Evolutionary conservation across 352 stramenopile genomes (phyloP), one percentile per base, ranked within the genome.

Genomic region (Nothophytophthora sp.): DNA sequence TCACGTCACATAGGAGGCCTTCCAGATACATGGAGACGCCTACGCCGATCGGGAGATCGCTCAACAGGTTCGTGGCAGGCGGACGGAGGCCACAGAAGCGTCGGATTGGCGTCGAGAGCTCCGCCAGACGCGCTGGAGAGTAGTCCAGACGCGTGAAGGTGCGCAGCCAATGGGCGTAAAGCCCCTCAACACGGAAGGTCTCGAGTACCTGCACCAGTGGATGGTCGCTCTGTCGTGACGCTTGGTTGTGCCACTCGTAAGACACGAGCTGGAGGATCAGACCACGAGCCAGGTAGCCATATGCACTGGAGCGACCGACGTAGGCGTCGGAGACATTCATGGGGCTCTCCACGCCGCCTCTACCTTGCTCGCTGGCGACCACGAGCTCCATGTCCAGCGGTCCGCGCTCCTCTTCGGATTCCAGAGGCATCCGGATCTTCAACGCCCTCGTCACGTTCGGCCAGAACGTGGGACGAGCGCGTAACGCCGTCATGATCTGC

Each of bases 121-220:
- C 40, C 29, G 62, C 48, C 25, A 73, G 32, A 37, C 66, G 59
- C 24, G 42, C 35, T 7, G 59, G 55, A 7, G 64, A 71, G 55
- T 87, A 88, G 32, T 88, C 74, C 12, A 90, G 54, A 5, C 72
- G 60, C 22, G 79, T 86, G 35, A 88, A 88, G 0, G 79, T 80
- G 8, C 76, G 72, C 23, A 88, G 41, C 79, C 79, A 90, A 43
- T 90, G 74, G 9, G 76, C 72, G 53, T 81, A 90, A 1, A 88
- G 54, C 5, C 73, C 76, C 44, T 90, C 74, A 32, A 75, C 70
- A 13, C 76, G 60, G 48, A 88, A 88, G 7, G 68, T 67, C 16
- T 90, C 74, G 15, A 90, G 46, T 7, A 88, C 76, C 2, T 64
- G 37, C 6, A 67, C 40, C 8, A 90, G 47, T 15, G 70, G 60